These are phyloP conservation scores for Ehretia macrophylla DNA, from an alignment of 257 asterid species.

Conservation along the genomic window DNA sequence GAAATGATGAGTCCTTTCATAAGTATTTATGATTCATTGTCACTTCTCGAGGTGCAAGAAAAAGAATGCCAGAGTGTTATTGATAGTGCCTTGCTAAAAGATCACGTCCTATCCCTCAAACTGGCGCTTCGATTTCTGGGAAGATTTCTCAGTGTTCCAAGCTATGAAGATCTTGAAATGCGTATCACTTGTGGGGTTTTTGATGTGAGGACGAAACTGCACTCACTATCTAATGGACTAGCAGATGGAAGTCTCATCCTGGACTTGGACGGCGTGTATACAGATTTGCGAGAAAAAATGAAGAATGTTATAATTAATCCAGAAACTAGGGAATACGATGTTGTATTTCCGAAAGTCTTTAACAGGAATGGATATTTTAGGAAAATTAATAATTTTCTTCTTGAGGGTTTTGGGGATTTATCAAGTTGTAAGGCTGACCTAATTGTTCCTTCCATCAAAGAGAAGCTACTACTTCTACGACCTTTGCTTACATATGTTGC, in stretches of 20 bases:
- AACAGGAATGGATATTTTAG: background rate
- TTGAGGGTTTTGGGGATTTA: background rate
- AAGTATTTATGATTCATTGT: no score
- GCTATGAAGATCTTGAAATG: background rate
- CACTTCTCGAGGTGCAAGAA: no score
- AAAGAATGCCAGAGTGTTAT: background rate
- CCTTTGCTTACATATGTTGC: background rate
- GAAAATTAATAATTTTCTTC: background rate
- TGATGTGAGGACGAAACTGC: background rate
- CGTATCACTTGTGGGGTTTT: background rate
- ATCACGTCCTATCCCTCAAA: background rate
- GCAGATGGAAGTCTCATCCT: no score
- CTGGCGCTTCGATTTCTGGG: background rate
- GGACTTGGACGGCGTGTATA: no score
- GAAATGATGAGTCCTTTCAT: no score
- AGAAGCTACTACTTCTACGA: no score
- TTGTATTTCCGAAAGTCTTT: background rate
- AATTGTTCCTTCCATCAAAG: no score
- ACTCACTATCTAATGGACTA: no score
- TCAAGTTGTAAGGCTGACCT: no score
- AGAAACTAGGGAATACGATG: background rate
- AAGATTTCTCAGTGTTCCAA: background rate
- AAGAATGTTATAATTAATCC: no score
- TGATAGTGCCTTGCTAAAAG: background rate
- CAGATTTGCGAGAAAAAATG: no score